Conservation (phyloP, 2,329 filamentous ascomycete species). For the Sclerotinia nivalis region DNA sequence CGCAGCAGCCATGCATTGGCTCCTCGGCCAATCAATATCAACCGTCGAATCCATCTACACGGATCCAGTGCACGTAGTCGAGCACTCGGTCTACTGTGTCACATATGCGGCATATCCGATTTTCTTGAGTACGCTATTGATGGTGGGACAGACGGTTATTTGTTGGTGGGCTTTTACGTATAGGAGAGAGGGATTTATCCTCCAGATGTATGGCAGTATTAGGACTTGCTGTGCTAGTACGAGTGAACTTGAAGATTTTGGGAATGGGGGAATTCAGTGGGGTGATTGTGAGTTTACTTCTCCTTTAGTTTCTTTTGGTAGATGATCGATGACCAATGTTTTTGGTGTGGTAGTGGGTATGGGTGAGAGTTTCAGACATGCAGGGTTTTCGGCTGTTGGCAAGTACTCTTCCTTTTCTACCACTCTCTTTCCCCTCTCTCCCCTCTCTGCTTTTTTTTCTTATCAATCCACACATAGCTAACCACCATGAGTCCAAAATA, state of each 20-base stretch:
- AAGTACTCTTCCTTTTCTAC: background rate
- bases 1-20: constrained; percentile 32
- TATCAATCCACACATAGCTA: background rate
- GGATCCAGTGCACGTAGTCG: constrained; percentile 25
- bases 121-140: constrained; percentile 29
- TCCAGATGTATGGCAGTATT: constrained; percentile 33
- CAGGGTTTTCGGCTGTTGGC: constrained; percentile 29
- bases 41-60: constrained; percentile 30
- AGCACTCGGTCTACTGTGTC: constrained; percentile 30
- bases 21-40: constrained; percentile 30
- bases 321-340: background rate
- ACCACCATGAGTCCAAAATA: background rate
- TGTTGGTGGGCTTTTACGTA: constrained; percentile 34
- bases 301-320: no score
- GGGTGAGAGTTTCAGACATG: constrained; percentile 30
- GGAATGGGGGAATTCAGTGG: constrained; percentile 27
- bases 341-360: constrained; percentile 26
- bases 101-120: constrained; percentile 31
- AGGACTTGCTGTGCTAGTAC: constrained; percentile 31
- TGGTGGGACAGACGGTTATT: constrained; percentile 29
- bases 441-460: background rate
- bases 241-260: constrained; percentile 29
- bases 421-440: background rate
- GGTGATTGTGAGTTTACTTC: constrained; percentile 28
- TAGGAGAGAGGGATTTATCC: constrained; percentile 31